A percentile compares a stretch with the other conserved stretches of the same genome.
phyloP scores from a whole-genome alignment of 352 stramenopile species.

The Stramenopiles sp. region DNA sequence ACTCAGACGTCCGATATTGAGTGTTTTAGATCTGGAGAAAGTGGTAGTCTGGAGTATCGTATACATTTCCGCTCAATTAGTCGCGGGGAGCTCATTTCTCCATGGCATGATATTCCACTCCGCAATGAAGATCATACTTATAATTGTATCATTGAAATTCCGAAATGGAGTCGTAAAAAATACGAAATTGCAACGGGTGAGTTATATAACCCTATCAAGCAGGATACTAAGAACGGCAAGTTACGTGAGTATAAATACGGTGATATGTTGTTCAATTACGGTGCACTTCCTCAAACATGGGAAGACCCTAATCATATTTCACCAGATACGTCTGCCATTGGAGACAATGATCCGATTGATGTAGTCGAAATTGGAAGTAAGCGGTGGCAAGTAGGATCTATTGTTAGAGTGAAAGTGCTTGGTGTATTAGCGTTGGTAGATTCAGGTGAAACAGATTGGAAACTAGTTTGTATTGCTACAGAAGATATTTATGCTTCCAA shows the following conservation, averaged over 20 bases:
- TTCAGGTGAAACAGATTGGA: slow-evolving; percentile 90
- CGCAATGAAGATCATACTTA: slow-evolving; percentile 36
- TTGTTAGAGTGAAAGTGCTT: slow-evolving; percentile 82
- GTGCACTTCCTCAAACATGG: slow-evolving; percentile 87
- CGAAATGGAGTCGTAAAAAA: slow-evolving; percentile 79
- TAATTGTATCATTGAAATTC: slow-evolving; percentile 95
- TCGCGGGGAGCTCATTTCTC: slow-evolving; percentile 38
- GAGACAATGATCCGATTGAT: slow-evolving; percentile 92
- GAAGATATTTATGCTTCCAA: slow-evolving; percentile 14
- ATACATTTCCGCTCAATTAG: slow-evolving; percentile 26
- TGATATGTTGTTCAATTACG: slow-evolving; percentile 60
- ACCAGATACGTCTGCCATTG: slow-evolving; percentile 19
- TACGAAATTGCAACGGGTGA: slow-evolving; percentile 90
- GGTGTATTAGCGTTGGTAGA: slow-evolving; percentile 84
- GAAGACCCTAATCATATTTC: slow-evolving; percentile 63
- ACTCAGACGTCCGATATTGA: slow-evolving; percentile 35
- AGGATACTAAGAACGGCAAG: slow-evolving; percentile 84
- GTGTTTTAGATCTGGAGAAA: slow-evolving; percentile 29
- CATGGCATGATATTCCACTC: slow-evolving; percentile 85
- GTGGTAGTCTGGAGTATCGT: slow-evolving; percentile 26
- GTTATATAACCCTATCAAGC: slow-evolving; percentile 78
- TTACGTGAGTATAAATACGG: slow-evolving; percentile 48
- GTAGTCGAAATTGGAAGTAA: slow-evolving; percentile 79
- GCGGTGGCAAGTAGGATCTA: slow-evolving; percentile 58
- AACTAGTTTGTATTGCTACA: slow-evolving; percentile 71